Evolutionary conservation across 2,329 filamentous ascomycete genomes (phyloP).

Genomic region (Arachnopeziza araneosa): DNA sequence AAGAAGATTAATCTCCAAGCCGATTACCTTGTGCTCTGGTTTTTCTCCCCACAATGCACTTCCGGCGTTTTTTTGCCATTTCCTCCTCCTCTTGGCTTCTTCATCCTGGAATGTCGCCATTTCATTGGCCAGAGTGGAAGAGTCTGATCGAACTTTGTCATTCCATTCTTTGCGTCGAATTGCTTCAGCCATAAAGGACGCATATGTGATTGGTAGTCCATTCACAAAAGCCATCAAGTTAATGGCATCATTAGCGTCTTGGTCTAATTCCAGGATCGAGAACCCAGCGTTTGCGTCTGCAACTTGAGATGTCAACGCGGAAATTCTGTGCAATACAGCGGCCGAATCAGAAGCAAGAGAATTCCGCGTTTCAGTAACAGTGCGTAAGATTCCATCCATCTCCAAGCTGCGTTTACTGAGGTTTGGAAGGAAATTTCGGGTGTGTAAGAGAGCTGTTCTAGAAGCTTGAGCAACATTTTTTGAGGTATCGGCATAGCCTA

Average conservation of each 20-base stretch:
- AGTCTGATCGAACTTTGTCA: constrained; percentile 84
- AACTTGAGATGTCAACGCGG: constrained; percentile 71
- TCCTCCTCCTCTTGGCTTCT: constrained; percentile 79
- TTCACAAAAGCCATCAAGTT: constrained; percentile 75
- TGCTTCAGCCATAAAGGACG: constrained; percentile 80
- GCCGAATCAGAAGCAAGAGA: constrained; percentile 59
- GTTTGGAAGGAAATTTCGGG: constrained; percentile 54
- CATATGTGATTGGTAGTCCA: constrained; percentile 82
- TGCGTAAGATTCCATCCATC: constrained; percentile 55
- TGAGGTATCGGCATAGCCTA: constrained; percentile 62
- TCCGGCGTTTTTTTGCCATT: constrained; percentile 83
- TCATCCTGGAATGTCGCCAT: constrained; percentile 90
- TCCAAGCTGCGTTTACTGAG: constrained; percentile 51
- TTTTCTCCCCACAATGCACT: constrained; percentile 60
- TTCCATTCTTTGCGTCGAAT: constrained; percentile 84
- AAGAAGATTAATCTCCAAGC: constrained; percentile 79
- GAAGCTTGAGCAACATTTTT: constrained; percentile 59
- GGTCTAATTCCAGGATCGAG: constrained; percentile 62
- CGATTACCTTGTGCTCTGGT: constrained; percentile 63
- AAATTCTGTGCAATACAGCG: constrained; percentile 75
- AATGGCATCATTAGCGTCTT: constrained; percentile 74
- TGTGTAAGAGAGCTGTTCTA: constrained; percentile 58
- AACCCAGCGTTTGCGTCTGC: constrained; percentile 68
- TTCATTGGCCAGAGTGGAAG: constrained; percentile 82
- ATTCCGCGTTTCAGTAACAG: constrained; percentile 62